Evolutionary conservation across 2,329 filamentous ascomycete genomes (phyloP).

Genomic region (Claviceps paspali): DNA sequence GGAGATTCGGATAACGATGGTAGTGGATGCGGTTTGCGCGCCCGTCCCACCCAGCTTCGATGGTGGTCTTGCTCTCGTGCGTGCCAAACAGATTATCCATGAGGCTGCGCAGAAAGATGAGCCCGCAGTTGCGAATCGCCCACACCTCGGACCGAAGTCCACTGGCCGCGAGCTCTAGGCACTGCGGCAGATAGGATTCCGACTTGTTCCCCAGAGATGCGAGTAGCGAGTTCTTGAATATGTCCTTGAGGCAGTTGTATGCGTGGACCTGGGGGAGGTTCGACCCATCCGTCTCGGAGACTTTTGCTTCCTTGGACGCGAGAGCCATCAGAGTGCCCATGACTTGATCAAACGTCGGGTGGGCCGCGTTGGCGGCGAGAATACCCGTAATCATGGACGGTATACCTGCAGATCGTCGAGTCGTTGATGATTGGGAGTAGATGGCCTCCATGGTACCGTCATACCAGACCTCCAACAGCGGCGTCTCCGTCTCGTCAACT

Average conservation of each 20-base stretch:
- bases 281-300: slow-evolving; percentile 43
- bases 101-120: slow-evolving; percentile 76
- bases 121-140: slow-evolving; percentile 86
- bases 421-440: slow-evolving; percentile 62
- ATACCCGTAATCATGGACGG: slow-evolving; percentile 77
- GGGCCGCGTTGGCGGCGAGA: slow-evolving; percentile 46
- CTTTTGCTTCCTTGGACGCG: slow-evolving; percentile 35
- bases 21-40: slow-evolving; percentile 52
- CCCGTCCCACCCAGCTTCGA: slow-evolving; percentile 49
- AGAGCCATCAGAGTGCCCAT: slow-evolving; percentile 48
- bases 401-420: slow-evolving; percentile 80
- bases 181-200: slow-evolving; percentile 57
- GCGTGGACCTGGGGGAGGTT: slow-evolving; percentile 86
- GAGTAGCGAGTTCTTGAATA: slow-evolving; percentile 72
- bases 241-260: slow-evolving; percentile 82
- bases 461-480: slow-evolving; percentile 56
- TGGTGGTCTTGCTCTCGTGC: slow-evolving; percentile 50
- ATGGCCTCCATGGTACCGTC: slow-evolving; percentile 56
- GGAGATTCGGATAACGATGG: slow-evolving; percentile 50
- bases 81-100: slow-evolving; percentile 68
- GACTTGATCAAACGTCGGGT: slow-evolving; percentile 47
- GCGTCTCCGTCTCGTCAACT: slow-evolving; percentile 17
- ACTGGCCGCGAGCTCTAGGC: slow-evolving; percentile 63
- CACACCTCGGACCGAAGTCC: slow-evolving; percentile 72
- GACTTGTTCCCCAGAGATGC: slow-evolving; percentile 56